Conservation (phyloP, 768 basidiomycete species). For the Mrakia hoshinonis region DNA sequence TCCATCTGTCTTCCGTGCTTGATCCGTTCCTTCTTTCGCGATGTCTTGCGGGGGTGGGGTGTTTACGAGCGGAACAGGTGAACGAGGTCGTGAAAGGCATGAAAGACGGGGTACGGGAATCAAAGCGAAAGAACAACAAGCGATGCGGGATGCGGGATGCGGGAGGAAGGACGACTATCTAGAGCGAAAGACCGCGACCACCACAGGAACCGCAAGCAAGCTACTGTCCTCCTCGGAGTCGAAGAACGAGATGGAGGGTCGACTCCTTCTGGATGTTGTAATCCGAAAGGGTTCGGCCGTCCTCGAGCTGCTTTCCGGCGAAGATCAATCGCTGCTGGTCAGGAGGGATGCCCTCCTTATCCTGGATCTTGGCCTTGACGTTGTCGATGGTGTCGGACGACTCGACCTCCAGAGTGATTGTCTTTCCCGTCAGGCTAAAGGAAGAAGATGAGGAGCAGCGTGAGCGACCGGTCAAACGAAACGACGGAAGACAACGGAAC, state of each 20-base stretch:
- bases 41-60: no score
- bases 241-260: conserved; percentile 91
- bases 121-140: neutral
- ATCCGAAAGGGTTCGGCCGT: conserved; percentile 83
- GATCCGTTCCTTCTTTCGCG: neutral
- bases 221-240: conserved; percentile 79
- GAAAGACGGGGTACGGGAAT: neutral
- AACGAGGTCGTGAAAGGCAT: conserved; percentile 7
- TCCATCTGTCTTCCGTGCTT: neutral
- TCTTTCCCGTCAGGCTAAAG: conserved; percentile 38
- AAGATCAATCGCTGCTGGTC: conserved; percentile 88
- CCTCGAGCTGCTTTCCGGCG: conserved; percentile 86
- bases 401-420: conserved; percentile 44
- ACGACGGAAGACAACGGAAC: neutral
- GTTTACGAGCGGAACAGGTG: no score
- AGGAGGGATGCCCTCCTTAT: conserved; percentile 59
- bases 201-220: no score
- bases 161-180: neutral
- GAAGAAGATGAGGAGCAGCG: neutral
- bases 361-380: conserved; percentile 44
- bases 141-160: neutral
- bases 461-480: neutral
- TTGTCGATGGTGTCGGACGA: conserved; percentile 48
- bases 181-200: neutral
- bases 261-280: conserved; percentile 89